Conservation (phyloP, 768 basidiomycete genomes). For the Coprinopsis cinerea region DNA sequence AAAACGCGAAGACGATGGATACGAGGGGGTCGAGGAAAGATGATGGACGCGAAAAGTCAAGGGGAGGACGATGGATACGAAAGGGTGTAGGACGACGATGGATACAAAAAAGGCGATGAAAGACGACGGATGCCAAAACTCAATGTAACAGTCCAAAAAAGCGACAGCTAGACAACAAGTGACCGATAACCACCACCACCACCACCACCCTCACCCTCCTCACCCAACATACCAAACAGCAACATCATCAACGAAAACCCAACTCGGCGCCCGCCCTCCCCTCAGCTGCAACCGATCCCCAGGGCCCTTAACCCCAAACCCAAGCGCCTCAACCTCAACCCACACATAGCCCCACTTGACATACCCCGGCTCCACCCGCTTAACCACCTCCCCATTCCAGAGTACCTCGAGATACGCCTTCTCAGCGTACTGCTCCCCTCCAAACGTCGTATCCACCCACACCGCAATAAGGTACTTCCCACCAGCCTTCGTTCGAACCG, state of each 20-base stretch:
- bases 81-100: too few relatives aligned
- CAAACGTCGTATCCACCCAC: slow-evolving; percentile 34
- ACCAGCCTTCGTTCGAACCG: slow-evolving; percentile 28
- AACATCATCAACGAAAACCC: slow-evolving; percentile 41
- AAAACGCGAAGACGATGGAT: too few relatives aligned
- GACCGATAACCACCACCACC: too few relatives aligned
- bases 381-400: slow-evolving; percentile 34
- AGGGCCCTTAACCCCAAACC: too few relatives aligned
- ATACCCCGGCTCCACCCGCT: slow-evolving; percentile 28
- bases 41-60: too few relatives aligned
- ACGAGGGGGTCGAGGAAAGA: too few relatives aligned
- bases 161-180: too few relatives aligned
- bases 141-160: too few relatives aligned
- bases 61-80: too few relatives aligned
- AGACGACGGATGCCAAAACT: too few relatives aligned
- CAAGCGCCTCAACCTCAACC: slow-evolving; percentile 23
- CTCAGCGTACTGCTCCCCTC: slow-evolving; percentile 23
- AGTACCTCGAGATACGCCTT: slow-evolving; percentile 31
- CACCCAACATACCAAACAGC: slow-evolving; percentile 12
- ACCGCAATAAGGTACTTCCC: slow-evolving; percentile 30
- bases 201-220: not conserved
- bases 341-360: slow-evolving; percentile 27
- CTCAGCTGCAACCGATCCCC: slow-evolving; percentile 29
- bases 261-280: slow-evolving; percentile 38
- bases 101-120: too few relatives aligned